A percentile compares a stretch with the other conserved stretches of the same genome.
phyloP scores from a whole-genome alignment of 345 rosid species.

The Xanthoceras sorbifolium region DNA sequence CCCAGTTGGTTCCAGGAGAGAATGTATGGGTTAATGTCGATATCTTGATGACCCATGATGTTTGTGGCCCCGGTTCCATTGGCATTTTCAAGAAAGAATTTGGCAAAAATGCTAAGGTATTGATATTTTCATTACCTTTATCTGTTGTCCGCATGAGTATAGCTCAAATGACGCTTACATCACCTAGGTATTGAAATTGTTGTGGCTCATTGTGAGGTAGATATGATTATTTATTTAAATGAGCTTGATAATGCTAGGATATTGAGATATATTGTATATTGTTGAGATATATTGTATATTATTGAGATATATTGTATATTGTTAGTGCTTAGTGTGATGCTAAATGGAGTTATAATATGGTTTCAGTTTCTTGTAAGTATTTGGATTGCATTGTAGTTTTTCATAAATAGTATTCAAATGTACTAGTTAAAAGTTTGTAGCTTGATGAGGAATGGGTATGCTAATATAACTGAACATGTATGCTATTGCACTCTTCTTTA shows the following conservation, averaged over 20 bases:
- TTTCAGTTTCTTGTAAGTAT: background rate
- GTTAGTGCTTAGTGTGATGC: background rate
- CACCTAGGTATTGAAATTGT: background rate
- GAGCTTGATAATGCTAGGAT: background rate
- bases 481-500: background rate
- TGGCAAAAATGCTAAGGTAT: conserved; percentile 85
- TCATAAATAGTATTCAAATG: background rate
- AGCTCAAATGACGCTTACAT: background rate
- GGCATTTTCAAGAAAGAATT: conserved; percentile 93
- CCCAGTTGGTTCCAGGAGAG: conserved; percentile 80
- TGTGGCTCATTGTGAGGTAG: background rate
- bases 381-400: background rate
- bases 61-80: conserved; percentile 92
- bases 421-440: background rate
- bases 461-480: background rate
- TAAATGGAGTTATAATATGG: background rate
- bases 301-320: background rate
- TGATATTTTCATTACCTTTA: background rate
- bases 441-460: background rate
- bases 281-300: background rate
- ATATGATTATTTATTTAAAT: background rate
- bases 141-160: background rate
- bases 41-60: conserved; percentile 95
- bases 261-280: background rate
- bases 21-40: conserved; percentile 94